A percentile compares a stretch with the other conserved stretches of the same genome.
Evolutionary conservation across 75 land plant species (phyloP).

Genomic region (Picea glauca): DNA sequence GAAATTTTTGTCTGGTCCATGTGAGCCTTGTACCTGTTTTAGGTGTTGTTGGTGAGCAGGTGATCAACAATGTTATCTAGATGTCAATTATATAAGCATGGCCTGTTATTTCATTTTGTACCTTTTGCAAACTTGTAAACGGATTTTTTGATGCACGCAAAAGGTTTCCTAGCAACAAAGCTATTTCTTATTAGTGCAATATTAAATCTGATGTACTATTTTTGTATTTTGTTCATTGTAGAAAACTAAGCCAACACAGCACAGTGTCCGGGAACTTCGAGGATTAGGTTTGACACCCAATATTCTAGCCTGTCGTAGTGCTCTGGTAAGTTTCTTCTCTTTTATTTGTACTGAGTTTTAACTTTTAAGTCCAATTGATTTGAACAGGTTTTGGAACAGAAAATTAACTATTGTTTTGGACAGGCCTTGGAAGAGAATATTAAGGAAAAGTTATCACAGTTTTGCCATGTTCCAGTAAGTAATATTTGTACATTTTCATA

Average conservation of each 20-base stretch:
- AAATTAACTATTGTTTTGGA: conserved; percentile 1
- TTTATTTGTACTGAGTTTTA: not conserved
- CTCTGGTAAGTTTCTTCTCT: conserved; percentile 40
- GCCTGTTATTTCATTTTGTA: not conserved
- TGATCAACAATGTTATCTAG: conserved; percentile 15
- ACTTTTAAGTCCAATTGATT: not conserved
- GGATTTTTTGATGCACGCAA: not conserved
- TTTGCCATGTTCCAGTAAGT: conserved; percentile 93
- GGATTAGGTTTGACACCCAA: conserved; percentile 87
- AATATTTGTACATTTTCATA: not conserved
- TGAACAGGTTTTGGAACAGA: not conserved
- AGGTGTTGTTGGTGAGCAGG: conserved; percentile 95
- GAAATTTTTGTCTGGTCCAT: conserved; percentile 91
- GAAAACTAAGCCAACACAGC: conserved; percentile 99
- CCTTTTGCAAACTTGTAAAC: not conserved
- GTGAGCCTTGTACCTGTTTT: conserved; percentile 95
- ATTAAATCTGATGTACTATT: not conserved
- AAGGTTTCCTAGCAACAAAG: no score
- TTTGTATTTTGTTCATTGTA: conserved; percentile 13
- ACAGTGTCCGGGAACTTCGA: conserved; percentile 84
- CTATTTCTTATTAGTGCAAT: not conserved
- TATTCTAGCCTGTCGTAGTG: conserved; percentile 83
- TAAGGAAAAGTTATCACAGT: conserved; percentile 80
- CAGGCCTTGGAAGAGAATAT: conserved; percentile 76
- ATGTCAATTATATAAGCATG: not conserved